These are phyloP conservation scores for Phytophthora constricta DNA, from an alignment of 352 stramenopile genomes.

Conservation along the genomic window DNA sequence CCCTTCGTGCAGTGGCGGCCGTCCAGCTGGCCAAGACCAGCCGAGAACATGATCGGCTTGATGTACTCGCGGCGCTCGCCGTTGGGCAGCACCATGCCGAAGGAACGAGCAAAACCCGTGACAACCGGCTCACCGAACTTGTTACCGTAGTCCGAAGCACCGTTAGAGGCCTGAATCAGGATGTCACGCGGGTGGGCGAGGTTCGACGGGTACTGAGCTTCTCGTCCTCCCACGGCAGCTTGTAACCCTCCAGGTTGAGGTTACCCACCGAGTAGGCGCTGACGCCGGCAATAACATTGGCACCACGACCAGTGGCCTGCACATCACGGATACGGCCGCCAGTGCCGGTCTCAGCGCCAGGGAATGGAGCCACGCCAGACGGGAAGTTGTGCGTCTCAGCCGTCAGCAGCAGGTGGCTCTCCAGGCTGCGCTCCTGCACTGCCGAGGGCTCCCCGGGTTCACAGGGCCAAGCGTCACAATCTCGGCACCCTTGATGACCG, in stretches of 20 bases:
- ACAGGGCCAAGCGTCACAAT: conserved; percentile 87
- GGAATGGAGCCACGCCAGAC: conserved; percentile 95
- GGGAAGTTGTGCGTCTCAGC: conserved; percentile 99
- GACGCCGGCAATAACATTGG: conserved; percentile 94
- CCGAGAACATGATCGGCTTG: conserved; percentile 99
- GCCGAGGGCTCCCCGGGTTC: conserved; percentile 63
- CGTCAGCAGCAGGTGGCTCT: conserved; percentile 97
- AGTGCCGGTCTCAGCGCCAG: conserved; percentile 96
- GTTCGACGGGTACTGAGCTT: conserved; percentile 92
- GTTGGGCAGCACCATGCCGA: conserved; percentile 95
- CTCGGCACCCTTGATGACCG: conserved; percentile 94
- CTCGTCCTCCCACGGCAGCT: conserved; percentile 96
- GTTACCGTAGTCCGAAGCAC: conserved; percentile 99
- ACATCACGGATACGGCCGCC: conserved; percentile 98
- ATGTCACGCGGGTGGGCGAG: conserved; percentile 94
- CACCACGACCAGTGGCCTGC: conserved; percentile 97
- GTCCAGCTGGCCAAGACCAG: conserved; percentile 97
- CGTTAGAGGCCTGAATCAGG: conserved; percentile 97
- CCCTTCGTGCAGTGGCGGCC: conserved; percentile 94
- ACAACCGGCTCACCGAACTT: conserved; percentile 99
- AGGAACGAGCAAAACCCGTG: conserved; percentile 97
- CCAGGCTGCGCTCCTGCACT: conserved; percentile 71
- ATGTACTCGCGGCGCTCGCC: conserved; percentile 99
- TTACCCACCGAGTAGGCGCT: conserved; percentile 93
- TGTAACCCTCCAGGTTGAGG: conserved; percentile 96